Evolutionary conservation across 768 basidiomycete genomes (phyloP).

Genomic region (Mycena alexandri): DNA sequence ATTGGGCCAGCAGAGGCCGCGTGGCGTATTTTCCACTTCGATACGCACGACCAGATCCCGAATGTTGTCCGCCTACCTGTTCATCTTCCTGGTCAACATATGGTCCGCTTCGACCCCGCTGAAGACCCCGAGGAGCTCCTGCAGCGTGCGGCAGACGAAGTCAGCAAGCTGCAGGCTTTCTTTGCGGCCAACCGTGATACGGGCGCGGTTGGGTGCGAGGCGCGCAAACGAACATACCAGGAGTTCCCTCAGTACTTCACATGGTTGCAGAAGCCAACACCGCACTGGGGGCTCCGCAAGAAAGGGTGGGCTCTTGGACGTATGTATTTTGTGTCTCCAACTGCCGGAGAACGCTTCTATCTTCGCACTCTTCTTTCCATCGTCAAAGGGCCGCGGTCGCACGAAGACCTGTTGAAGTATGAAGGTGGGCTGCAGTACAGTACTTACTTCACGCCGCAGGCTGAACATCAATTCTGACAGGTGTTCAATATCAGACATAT

Average conservation of each 20-base stretch:
- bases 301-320: conserved; percentile 52
- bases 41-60: conserved; percentile 52
- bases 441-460: too few relatives aligned
- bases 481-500: conserved; percentile 26
- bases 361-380: conserved; percentile 49
- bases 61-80: conserved; percentile 56
- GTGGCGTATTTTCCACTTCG: conserved; percentile 51
- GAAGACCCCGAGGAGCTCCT: conserved; percentile 44
- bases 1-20: conserved; percentile 49
- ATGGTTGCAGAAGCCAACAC: conserved; percentile 35
- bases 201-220: conserved; percentile 32
- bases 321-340: conserved; percentile 53
- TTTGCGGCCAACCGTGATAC: conserved; percentile 43
- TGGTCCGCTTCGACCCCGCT: conserved; percentile 49
- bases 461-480: not conserved
- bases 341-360: conserved; percentile 46
- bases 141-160: conserved; percentile 36
- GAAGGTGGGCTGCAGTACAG: not conserved
- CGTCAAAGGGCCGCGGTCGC: conserved; percentile 44
- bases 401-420: conserved; percentile 16
- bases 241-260: conserved; percentile 53
- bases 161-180: conserved; percentile 48
- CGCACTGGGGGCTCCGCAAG: conserved; percentile 47
- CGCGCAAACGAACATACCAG: conserved; percentile 47
- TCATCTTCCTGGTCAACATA: conserved; percentile 57